Conservation (phyloP, 208 protist genomes). For the Leishmania turanica region DNA sequence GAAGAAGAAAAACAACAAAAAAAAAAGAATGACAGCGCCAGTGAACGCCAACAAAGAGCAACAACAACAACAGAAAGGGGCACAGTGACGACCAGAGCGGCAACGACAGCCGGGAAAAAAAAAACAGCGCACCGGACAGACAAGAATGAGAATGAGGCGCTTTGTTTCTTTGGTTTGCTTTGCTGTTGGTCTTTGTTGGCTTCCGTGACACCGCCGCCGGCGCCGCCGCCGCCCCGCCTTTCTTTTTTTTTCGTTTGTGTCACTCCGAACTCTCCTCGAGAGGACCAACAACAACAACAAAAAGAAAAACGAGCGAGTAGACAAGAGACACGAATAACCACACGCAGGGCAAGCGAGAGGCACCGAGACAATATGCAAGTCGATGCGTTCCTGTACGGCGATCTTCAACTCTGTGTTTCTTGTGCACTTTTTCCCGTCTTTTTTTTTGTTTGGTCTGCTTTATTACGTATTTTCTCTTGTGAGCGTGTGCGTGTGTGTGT, state of each 20-base stretch:
- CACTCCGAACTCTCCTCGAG: too few relatives aligned
- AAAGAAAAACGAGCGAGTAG: neutral
- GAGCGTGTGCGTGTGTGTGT: too few relatives aligned
- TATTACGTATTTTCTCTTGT: neutral
- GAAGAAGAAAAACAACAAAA: too few relatives aligned
- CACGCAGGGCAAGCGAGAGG: neutral
- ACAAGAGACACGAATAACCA: neutral
- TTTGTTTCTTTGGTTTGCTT: too few relatives aligned
- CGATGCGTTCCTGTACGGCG: neutral
- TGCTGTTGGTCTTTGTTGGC: too few relatives aligned
- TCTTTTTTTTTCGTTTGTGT: too few relatives aligned
- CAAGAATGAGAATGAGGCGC: neutral
- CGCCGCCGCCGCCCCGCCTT: too few relatives aligned
- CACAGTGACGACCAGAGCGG: neutral
- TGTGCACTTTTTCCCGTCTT: neutral
- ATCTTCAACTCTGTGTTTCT: neutral
- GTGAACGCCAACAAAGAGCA: too few relatives aligned
- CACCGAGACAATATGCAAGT: neutral
- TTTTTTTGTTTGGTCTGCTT: neutral
- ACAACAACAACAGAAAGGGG: too few relatives aligned
- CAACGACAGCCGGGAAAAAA: neutral
- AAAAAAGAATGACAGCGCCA: too few relatives aligned
- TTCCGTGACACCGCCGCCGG: too few relatives aligned
- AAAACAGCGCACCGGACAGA: neutral
- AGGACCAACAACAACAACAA: too few relatives aligned